Evolutionary conservation across 305 asterid species (phyloP), one percentile per base, ranked within the genome.

Genomic region (Plantago rigida): DNA sequence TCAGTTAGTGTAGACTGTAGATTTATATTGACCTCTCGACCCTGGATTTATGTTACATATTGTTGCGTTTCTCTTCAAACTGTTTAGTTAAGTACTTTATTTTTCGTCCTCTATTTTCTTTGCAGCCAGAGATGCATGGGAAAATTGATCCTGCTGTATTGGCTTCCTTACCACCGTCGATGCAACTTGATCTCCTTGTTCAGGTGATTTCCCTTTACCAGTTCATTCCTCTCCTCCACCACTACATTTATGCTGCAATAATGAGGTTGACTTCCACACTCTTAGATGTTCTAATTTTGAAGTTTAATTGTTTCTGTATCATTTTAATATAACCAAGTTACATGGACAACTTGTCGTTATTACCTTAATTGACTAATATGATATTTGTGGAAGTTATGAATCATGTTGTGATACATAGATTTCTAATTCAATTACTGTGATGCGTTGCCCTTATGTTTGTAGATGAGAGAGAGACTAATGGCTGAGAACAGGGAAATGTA

Each of bases 391-490:
- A 4, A 31, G 39, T 3, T 31, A 2, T 1, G 5, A 29, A 4
- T 29, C 39, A 31, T 31, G 39, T 5, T 31, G 39, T 31, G 39
- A 3, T 31, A 3, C 6, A 9, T 11, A 51, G 10, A 1, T 22
- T 22, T 22, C 26, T 22, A 22, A 22, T 22, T 22, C 26, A 17
- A 17, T 0, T 17, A 17, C 15, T 22, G 34, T 57, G 42, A 69
- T 66, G 26, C 36, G 39, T 46, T 50, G 41, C 60, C 67, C 64
- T 64, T 67, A 62, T 81, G 51, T 68, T 71, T 74, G 72, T 77
- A 93, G 99, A 93, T 89, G 99, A 85, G 99, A 74, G 99, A 93
- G 83, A 83, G 96, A 65, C 76, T 89, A 77, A 89, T 93, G 97
- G 97, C 97, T n/a, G 99, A 89, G 81, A 93, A 89, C 75, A 82